Base-by-base conservation (phyloP, 2,329 filamentous ascomycete species). In the Zelopaecilomyces penicillatus region DNA sequence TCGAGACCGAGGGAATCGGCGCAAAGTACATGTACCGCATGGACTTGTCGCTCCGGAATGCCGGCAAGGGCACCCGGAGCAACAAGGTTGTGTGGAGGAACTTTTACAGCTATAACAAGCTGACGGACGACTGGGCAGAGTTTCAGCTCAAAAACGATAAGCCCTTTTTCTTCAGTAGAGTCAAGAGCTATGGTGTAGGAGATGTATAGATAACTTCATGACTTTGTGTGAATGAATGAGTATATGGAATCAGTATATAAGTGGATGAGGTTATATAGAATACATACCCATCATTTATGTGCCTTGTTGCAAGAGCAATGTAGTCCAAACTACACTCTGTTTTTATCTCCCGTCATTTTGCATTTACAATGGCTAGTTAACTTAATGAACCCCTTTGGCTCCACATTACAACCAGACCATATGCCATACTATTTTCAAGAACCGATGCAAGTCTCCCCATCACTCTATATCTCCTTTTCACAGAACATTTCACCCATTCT, bases 111-210 rank as follows among this genome's bases (percentile, higher is more conserved):
- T 91, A 94, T 60, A 95, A 97, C 60, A 77, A 78, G 54, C 64
- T 95, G 57, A 95, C 88, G 6, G 89, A 95, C 61, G 90, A 96
- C 64, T 93, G 87, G 85, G 87, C 75, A 4, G 84, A 87, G 65
- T 97, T 97, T 64, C 63, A 66, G 10, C 63, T 81, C 34, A 76
- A 74, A 60, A 77, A 83, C 52, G 72, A 81, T 45, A 82, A 80
- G 61, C 72, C 80, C 0, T 85, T 78, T 57, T 78, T 82, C 57
- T 85, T 83, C 53, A 84, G 80, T 56, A 68, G 81, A 9, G 81
- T 85, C 4, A 75, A 69, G 62, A 80, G 78, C 51, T 83, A 82
- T 51, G 78, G 77, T 0, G 55, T 65, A 44, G 71, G 71, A 67
- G 41, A 35, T n/a, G 28, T 28, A 27, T 12, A 36, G 27, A 28